Conservation (phyloP, 371 early-diverging fungal species). For the Smittium culicis region DNA sequence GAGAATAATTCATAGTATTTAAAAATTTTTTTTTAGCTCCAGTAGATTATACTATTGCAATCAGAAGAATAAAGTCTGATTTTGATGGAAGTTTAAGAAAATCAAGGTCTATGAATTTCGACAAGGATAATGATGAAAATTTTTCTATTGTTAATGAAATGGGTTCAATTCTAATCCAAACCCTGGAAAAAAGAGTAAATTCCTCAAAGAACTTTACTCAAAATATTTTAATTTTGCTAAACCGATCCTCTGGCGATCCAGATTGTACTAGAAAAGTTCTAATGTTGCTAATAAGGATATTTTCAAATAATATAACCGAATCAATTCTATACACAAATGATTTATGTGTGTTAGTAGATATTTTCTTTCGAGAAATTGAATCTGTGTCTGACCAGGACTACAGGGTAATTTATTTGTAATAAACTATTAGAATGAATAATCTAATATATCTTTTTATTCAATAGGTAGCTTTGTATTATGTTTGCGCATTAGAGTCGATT, state of each 20-base stretch:
- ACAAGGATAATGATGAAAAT: too few species aligned
- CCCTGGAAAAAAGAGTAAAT: background rate
- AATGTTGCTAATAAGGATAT: background rate
- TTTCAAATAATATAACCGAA: background rate
- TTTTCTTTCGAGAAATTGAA: constrained; percentile 1
- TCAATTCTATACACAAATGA: background rate
- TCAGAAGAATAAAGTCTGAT: too few species aligned
- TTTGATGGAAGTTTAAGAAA: too few species aligned
- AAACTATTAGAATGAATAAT: background rate
- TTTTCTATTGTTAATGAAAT: too few species aligned
- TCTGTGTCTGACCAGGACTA: background rate
- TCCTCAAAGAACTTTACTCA: background rate
- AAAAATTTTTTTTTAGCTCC: too few species aligned
- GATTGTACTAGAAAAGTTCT: background rate
- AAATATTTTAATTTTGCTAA: constrained; percentile 5
- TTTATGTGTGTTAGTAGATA: constrained; percentile 4
- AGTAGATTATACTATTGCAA: too few species aligned
- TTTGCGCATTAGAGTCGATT: background rate
- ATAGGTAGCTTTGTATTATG: background rate
- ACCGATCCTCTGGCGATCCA: background rate
- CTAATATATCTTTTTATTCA: background rate
- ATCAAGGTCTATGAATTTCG: too few species aligned
- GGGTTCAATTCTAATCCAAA: background rate
- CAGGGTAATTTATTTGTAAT: background rate
- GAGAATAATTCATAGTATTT: too few species aligned